Evolutionary conservation across 2,329 filamentous ascomycete genomes (phyloP).

Genomic region (Davidsoniella australis): DNA sequence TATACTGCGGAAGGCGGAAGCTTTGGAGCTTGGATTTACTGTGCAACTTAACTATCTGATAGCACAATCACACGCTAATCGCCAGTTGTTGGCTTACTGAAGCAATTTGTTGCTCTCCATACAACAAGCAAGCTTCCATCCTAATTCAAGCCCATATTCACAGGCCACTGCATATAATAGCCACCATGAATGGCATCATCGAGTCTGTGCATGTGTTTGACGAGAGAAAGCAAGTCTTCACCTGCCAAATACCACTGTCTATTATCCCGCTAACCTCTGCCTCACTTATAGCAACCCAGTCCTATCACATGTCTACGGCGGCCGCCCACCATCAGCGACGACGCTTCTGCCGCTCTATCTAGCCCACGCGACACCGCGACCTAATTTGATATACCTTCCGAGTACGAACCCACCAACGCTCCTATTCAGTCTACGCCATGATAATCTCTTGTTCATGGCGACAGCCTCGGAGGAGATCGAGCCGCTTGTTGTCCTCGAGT

Average conservation of each 20-base stretch:
- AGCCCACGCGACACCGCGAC: constrained; percentile 61
- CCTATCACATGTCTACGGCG: constrained; percentile 77
- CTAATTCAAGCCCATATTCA: too few relatives aligned
- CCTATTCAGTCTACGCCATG: constrained; percentile 75
- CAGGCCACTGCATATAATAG: too few relatives aligned
- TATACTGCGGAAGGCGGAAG: too few relatives aligned
- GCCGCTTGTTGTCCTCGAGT: constrained; percentile 79
- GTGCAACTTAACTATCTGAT: too few relatives aligned
- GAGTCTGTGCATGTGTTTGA: constrained; percentile 96
- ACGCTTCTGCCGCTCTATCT: constrained; percentile 76
- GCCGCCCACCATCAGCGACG: constrained; percentile 58
- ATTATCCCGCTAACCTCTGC: constrained; percentile 3
- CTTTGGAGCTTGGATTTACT: too few relatives aligned
- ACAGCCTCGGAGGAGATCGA: constrained; percentile 77
- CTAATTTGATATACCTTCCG: constrained; percentile 71
- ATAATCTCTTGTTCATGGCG: constrained; percentile 70
- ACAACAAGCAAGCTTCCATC: too few relatives aligned
- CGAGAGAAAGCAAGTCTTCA: constrained; percentile 60
- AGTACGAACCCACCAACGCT: constrained; percentile 72
- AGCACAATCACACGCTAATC: too few relatives aligned
- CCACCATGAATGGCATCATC: constrained; percentile 66
- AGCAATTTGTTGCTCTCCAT: too few relatives aligned
- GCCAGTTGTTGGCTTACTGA: too few relatives aligned
- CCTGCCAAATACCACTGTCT: not conserved
- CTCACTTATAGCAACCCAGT: constrained; percentile 49